Evolutionary conservation across 139 green algal genomes (phyloP).

Genomic region (Chlamydomonas sphaeroides): DNA sequence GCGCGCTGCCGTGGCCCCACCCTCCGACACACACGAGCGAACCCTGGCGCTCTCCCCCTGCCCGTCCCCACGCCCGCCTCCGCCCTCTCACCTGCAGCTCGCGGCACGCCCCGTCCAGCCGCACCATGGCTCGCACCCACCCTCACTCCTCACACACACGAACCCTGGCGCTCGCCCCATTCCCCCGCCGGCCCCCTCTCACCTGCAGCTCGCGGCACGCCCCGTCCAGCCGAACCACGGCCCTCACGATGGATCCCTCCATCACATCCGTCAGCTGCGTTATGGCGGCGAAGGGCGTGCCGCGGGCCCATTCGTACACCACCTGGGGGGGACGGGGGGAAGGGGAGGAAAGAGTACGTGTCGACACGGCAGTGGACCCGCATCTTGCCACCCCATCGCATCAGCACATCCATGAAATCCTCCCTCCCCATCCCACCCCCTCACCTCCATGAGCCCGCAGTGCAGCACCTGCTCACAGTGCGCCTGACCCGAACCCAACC

Average conservation of each 20-base stretch:
- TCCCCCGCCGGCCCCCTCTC: too few relatives aligned
- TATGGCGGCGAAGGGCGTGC: conserved; percentile 91
- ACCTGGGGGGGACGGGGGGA: conserved; percentile 66
- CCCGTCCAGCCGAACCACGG: conserved; percentile 83
- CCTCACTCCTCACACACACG: too few relatives aligned
- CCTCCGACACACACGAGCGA: too few relatives aligned
- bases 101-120: conserved; percentile 75
- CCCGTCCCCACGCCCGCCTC: neutral
- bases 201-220: conserved; percentile 55
- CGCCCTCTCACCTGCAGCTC: conserved; percentile 40
- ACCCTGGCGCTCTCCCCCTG: too few relatives aligned
- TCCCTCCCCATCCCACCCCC: neutral
- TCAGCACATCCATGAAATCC: too few relatives aligned
- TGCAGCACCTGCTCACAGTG: conserved; percentile 81
- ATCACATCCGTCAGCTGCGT: conserved; percentile 88
- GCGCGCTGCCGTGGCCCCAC: too few relatives aligned
- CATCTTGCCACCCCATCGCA: too few relatives aligned
- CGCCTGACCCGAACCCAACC: too few relatives aligned
- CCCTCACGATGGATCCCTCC: conserved; percentile 95
- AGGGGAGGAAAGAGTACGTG: too few relatives aligned
- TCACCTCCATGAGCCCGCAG: conserved; percentile 64
- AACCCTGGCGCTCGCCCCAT: too few relatives aligned
- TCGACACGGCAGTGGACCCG: too few relatives aligned
- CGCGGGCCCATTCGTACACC: conserved; percentile 95
- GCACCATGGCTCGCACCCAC: conserved; percentile 90